A percentile compares a stretch with the other conserved stretches of the same genome.
phyloP scores from a whole-genome alignment of 2,329 filamentous ascomycete species.

The Lecanicillium sp. region DNA sequence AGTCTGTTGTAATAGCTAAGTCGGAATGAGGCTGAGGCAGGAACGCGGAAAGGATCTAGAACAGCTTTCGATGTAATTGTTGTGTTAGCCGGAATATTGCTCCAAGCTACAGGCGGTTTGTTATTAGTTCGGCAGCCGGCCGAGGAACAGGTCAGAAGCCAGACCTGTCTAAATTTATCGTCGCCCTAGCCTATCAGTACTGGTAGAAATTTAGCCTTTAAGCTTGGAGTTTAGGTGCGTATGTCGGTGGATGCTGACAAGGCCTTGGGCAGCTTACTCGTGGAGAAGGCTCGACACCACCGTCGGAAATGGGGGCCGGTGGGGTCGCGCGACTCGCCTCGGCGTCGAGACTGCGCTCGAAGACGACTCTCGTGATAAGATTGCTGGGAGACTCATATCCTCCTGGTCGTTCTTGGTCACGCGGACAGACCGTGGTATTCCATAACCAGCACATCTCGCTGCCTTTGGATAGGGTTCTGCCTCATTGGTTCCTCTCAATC shows the following conservation, averaged over 20 bases:
- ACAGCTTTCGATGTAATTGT: no score
- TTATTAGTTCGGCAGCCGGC: not conserved
- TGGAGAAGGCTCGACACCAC: not conserved
- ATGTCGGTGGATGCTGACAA: conserved; percentile 3
- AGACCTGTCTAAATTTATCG: not conserved
- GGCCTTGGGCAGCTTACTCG: not conserved
- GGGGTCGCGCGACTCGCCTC: not conserved
- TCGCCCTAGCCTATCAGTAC: not conserved
- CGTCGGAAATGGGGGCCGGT: conserved; percentile 3
- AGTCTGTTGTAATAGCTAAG: no score
- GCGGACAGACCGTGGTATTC: no score
- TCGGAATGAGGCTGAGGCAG: no score
- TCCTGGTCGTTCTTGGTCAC: no score
- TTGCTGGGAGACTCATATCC: not conserved
- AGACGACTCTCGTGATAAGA: not conserved
- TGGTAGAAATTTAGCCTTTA: conserved; percentile 10
- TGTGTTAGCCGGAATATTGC: no score
- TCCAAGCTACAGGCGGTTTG: no score
- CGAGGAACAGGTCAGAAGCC: not conserved
- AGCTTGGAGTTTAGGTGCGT: conserved; percentile 7
- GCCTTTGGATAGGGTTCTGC: no score
- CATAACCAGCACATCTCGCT: no score
- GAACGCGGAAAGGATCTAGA: no score
- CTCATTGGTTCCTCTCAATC: no score
- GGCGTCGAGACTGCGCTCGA: not conserved